Conservation (phyloP, 2,329 filamentous ascomycete genomes). For the Calonectria pteridis region DNA sequence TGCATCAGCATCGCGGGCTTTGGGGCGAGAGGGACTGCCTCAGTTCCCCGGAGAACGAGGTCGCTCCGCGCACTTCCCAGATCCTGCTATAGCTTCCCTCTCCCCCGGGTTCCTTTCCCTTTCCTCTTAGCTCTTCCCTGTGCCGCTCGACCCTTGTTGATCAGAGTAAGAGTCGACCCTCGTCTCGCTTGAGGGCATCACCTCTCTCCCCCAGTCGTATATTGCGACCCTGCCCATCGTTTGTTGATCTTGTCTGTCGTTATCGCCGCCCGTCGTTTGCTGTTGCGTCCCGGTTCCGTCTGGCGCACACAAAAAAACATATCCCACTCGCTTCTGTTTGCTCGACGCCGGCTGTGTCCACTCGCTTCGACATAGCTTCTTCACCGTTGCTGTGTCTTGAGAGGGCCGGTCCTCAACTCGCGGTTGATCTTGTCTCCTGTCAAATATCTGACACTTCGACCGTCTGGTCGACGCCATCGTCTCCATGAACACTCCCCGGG, state of each 20-base stretch:
- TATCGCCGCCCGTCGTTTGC: constrained; percentile 12
- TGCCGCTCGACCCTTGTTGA: constrained; percentile 30
- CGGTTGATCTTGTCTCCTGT: constrained; percentile 2
- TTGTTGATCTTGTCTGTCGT: constrained; percentile 30
- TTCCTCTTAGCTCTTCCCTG: neutral
- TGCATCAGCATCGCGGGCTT: constrained; percentile 18
- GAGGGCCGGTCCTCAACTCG: constrained; percentile 14
- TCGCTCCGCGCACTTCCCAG: neutral
- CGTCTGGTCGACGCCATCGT: neutral
- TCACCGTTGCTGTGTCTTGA: constrained; percentile 9
- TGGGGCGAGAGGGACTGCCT: neutral
- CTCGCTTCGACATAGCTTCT: constrained; percentile 14
- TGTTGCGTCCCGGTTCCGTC: constrained; percentile 22
- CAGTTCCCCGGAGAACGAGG: constrained; percentile 3
- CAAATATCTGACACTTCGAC: constrained; percentile 2
- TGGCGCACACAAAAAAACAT: constrained; percentile 7
- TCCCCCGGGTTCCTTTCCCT: constrained; percentile 27
- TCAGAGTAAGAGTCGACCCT: constrained; percentile 21
- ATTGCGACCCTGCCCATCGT: constrained; percentile 24
- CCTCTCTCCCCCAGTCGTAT: constrained; percentile 8
- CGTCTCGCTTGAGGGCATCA: constrained; percentile 6
- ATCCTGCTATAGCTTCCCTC: constrained; percentile 44
- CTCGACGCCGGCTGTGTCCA: neutral
- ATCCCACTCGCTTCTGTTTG: neutral
- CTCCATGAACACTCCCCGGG: constrained; percentile 27